phyloP scores from a whole-genome alignment of 768 basidiomycete species.

The Russula vinacea region DNA sequence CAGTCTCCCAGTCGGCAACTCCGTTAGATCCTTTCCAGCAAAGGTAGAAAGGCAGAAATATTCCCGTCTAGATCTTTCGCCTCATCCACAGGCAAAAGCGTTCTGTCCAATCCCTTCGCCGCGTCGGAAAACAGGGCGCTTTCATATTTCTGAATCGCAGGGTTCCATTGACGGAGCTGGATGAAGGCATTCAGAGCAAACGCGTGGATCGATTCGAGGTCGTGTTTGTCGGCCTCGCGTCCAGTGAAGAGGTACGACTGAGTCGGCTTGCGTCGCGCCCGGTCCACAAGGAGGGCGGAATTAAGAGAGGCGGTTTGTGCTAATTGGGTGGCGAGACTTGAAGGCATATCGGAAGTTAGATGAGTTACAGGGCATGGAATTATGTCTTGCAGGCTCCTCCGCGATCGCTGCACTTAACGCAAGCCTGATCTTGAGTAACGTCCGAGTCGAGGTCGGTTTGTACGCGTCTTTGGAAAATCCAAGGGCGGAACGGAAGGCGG shows the following conservation, averaged over 20 bases:
- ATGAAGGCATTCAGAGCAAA: constrained; percentile 75
- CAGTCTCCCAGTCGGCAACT: constrained; percentile 75
- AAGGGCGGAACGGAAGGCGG: background rate
- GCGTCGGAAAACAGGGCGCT: constrained; percentile 75
- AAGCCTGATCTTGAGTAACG: background rate
- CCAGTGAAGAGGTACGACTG: constrained; percentile 89
- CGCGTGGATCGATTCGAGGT: constrained; percentile 81
- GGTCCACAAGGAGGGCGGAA: constrained; percentile 62
- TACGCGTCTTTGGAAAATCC: constrained; percentile 6
- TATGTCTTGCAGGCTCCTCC: background rate
- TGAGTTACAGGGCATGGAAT: constrained; percentile 5
- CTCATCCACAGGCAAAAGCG: constrained; percentile 62
- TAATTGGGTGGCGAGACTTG: constrained; percentile 79
- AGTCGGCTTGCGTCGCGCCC: constrained; percentile 56
- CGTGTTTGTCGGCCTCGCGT: constrained; percentile 77
- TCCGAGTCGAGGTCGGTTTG: background rate
- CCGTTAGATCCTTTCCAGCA: constrained; percentile 75
- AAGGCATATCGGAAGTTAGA: constrained; percentile 43
- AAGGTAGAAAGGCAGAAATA: constrained; percentile 59
- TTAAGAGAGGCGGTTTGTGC: constrained; percentile 78
- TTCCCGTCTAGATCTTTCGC: constrained; percentile 58
- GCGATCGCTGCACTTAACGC: background rate
- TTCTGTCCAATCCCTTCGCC: constrained; percentile 73
- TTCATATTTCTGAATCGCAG: constrained; percentile 58
- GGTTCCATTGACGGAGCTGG: constrained; percentile 62